Percentiles rank a stretch among this genome's conserved stretches.
Conservation (phyloP, 2,329 filamentous ascomycete species). For the Diaporthe destruens region DNA sequence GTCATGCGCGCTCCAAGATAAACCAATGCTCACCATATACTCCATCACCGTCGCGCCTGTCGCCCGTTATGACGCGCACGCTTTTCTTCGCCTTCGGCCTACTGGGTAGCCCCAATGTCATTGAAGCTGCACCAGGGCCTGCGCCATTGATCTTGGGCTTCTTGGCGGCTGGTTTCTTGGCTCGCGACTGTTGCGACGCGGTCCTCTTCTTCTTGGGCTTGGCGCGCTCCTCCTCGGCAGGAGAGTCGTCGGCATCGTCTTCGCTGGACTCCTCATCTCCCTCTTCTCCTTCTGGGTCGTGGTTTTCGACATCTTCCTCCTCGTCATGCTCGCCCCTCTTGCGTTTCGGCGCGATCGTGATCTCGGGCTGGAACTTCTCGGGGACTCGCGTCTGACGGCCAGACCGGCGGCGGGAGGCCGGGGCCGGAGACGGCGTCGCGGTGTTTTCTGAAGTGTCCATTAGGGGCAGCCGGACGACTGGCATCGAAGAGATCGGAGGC, state of each 20-base stretch:
- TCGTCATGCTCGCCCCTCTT: constrained; percentile 65
- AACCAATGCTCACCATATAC: constrained; percentile 64
- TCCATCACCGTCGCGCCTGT: constrained; percentile 64
- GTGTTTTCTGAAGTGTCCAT: constrained; percentile 69
- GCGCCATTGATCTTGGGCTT: constrained; percentile 74
- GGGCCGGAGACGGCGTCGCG: constrained; percentile 65
- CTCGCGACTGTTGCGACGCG: constrained; percentile 58
- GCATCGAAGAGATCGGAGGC: constrained; percentile 51
- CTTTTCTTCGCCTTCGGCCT: constrained; percentile 71
- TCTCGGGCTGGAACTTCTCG: constrained; percentile 70
- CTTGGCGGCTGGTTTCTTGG: constrained; percentile 71
- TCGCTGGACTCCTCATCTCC: constrained; percentile 42
- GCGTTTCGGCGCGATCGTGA: constrained; percentile 65
- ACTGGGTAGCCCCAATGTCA: constrained; percentile 60
- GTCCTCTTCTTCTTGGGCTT: constrained; percentile 48
- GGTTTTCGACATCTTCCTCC: constrained; percentile 59
- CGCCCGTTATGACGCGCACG: constrained; percentile 61
- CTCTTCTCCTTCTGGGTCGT: constrained; percentile 57
- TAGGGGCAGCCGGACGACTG: constrained; percentile 58
- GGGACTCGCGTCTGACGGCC: constrained; percentile 75
- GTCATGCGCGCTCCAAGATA: constrained; percentile 19
- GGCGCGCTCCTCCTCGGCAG: constrained; percentile 60
- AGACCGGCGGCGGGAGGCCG: constrained; percentile 71
- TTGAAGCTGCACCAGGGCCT: constrained; percentile 53
- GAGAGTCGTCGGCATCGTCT: constrained; percentile 57